Evolutionary conservation across 1,139 yeast genomes (phyloP).

Genomic region (Yamadazyma epiphylla): DNA sequence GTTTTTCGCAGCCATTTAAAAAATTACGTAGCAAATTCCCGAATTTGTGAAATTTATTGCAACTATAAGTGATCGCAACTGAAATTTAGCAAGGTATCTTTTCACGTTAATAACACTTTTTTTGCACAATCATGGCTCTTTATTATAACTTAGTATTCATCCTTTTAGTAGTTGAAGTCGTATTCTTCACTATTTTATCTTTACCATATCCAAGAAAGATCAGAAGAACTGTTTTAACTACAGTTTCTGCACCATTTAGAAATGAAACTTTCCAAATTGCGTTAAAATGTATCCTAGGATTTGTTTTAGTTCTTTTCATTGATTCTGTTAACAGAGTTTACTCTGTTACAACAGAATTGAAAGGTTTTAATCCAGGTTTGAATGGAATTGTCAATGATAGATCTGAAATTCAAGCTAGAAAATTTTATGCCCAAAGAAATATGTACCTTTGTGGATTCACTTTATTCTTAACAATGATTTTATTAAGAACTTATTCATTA

Average conservation of each 20-base stretch:
- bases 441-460: slow-evolving; percentile 96
- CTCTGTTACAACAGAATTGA: slow-evolving; percentile 64
- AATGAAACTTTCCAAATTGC: slow-evolving; percentile 72
- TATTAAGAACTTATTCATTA: slow-evolving; percentile 80
- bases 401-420: slow-evolving; percentile 79
- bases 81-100: neutral
- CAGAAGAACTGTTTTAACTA: slow-evolving; percentile 63
- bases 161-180: slow-evolving; percentile 73
- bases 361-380: slow-evolving; percentile 18
- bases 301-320: slow-evolving; percentile 76
- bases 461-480: slow-evolving; percentile 78
- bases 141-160: slow-evolving; percentile 74
- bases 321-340: slow-evolving; percentile 87
- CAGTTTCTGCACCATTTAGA: slow-evolving; percentile 67
- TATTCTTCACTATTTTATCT: slow-evolving; percentile 74
- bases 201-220: slow-evolving; percentile 78
- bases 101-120: neutral
- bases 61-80: neutral
- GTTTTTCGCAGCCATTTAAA: no score
- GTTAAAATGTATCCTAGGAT: slow-evolving; percentile 77
- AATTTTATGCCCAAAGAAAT: slow-evolving; percentile 95
- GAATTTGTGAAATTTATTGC: no score
- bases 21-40: no score
- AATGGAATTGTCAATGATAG: slow-evolving; percentile 48
- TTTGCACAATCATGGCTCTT: slow-evolving; percentile 50